phyloP scores from a whole-genome alignment of 75 land plant genomes.

The Pseudotsuga menziesii region DNA sequence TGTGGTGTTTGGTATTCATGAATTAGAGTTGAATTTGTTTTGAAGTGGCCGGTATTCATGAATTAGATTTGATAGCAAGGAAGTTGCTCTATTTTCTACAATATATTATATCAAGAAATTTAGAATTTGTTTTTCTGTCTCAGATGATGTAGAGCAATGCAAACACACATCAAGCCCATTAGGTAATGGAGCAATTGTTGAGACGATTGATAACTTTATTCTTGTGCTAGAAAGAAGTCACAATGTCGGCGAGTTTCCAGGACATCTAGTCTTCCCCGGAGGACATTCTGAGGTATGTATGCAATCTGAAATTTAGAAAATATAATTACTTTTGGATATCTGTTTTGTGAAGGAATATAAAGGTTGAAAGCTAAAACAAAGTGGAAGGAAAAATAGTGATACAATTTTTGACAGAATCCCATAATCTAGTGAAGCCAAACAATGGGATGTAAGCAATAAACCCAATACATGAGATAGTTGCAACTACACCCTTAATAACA shows the following conservation, averaged over 20 bases:
- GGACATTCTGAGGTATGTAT: conserved; percentile 92
- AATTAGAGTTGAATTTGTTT: conserved; percentile 1
- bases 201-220: conserved; percentile 68
- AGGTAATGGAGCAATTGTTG: conserved; percentile 95
- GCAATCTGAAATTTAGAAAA: background rate
- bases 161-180: conserved; percentile 82
- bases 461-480: too few species aligned
- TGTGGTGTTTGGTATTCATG: conserved; percentile 3
- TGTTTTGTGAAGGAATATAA: background rate
- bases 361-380: background rate
- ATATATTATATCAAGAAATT: background rate
- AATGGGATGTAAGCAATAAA: too few species aligned
- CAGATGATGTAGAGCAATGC: conserved; percentile 68
- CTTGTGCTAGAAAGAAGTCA: conserved; percentile 72
- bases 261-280: conserved; percentile 92
- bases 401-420: too few species aligned
- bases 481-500: too few species aligned
- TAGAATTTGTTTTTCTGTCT: conserved; percentile 9
- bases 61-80: background rate
- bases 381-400: background rate
- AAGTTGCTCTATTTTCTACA: conserved; percentile 5
- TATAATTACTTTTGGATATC: background rate
- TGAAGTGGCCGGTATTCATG: background rate
- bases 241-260: conserved; percentile 97
- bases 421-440: too few species aligned